Evolutionary conservation across 1,284 basidiomycete genomes (phyloP).

Genomic region (Lignosus rhinocerotis): DNA sequence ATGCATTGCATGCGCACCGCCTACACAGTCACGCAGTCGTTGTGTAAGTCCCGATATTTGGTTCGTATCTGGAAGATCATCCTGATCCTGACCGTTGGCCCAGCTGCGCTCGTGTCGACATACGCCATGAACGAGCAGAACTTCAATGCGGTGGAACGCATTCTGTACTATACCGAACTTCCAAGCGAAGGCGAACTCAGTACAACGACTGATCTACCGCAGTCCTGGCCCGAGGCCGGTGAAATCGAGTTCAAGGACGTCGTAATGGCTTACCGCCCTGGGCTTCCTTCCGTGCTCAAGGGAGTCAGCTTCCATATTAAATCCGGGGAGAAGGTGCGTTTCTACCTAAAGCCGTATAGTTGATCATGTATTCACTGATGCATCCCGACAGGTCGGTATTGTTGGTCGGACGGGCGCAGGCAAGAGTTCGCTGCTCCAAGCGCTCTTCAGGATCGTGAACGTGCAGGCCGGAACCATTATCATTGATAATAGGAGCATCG

Average conservation of each 20-base stretch:
- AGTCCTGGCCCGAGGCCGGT: slow-evolving; percentile 69
- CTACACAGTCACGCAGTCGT: slow-evolving; percentile 50
- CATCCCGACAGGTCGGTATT: slow-evolving; percentile 55
- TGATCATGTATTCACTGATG: background rate
- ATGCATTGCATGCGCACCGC: background rate
- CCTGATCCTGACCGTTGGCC: background rate
- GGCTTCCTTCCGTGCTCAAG: slow-evolving; percentile 73
- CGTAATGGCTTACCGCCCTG: slow-evolving; percentile 66
- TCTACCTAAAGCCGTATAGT: background rate
- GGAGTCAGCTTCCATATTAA: slow-evolving; percentile 62
- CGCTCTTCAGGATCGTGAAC: slow-evolving; percentile 75
- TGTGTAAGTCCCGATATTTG: slow-evolving; percentile 43
- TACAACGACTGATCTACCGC: slow-evolving; percentile 51
- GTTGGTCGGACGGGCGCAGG: slow-evolving; percentile 78
- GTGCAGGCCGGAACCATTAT: slow-evolving; percentile 60
- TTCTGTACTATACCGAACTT: slow-evolving; percentile 59
- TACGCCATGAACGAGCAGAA: slow-evolving; percentile 67
- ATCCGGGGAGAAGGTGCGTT: slow-evolving; percentile 68
- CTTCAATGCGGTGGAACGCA: slow-evolving; percentile 73
- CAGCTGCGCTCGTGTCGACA: slow-evolving; percentile 56
- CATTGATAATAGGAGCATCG: slow-evolving; percentile 72
- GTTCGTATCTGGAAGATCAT: background rate
- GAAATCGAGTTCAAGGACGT: slow-evolving; percentile 64
- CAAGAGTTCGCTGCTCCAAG: slow-evolving; percentile 76
- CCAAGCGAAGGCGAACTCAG: slow-evolving; percentile 46